Percentiles rank a stretch among this genome's conserved stretches.
Evolutionary conservation across 805 yeast genomes (phyloP).

Genomic region (Saitoella complicata): DNA sequence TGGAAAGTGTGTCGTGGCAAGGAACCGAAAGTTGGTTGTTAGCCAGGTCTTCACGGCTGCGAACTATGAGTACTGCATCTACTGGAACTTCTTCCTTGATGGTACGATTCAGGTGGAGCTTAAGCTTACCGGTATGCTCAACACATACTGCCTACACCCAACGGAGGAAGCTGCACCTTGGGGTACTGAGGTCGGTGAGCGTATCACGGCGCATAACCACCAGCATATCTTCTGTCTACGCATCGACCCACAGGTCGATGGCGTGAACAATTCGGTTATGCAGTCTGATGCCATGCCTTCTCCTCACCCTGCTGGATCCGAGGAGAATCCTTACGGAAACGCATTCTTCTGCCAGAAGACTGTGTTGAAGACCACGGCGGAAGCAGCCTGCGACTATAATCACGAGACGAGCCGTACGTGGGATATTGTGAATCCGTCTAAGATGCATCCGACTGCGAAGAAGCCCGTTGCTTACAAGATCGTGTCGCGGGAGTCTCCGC

Average conservation of each 20-base stretch:
- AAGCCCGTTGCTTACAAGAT: slow-evolving; percentile 64
- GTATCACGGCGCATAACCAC: slow-evolving; percentile 72
- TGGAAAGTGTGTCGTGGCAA: slow-evolving; percentile 54
- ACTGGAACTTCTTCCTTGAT: slow-evolving; percentile 72
- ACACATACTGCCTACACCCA: slow-evolving; percentile 49
- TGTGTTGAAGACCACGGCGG: slow-evolving; percentile 43
- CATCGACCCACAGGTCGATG: slow-evolving; percentile 68
- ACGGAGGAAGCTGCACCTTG: slow-evolving; percentile 57
- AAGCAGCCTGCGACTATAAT: slow-evolving; percentile 45
- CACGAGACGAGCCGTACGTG: slow-evolving; percentile 54
- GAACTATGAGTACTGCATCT: slow-evolving; percentile 70
- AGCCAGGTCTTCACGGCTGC: slow-evolving; percentile 80
- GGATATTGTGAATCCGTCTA: slow-evolving; percentile 62
- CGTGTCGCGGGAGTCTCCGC: slow-evolving; percentile 60
- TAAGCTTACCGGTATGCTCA: slow-evolving; percentile 68
- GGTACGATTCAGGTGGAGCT: slow-evolving; percentile 68
- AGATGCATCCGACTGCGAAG: slow-evolving; percentile 50
- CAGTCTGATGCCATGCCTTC: slow-evolving; percentile 47
- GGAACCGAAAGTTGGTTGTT: slow-evolving; percentile 57
- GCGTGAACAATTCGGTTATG: slow-evolving; percentile 61
- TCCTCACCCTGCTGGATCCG: slow-evolving; percentile 43
- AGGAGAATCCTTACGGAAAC: slow-evolving; percentile 64
- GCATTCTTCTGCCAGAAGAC: slow-evolving; percentile 53
- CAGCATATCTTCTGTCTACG: slow-evolving; percentile 70
- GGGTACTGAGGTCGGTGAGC: slow-evolving; percentile 70